Evolutionary conservation across 805 yeast species (phyloP), one percentile per base, ranked within the genome.

Genomic region (Nakazawaea ernobii): DNA sequence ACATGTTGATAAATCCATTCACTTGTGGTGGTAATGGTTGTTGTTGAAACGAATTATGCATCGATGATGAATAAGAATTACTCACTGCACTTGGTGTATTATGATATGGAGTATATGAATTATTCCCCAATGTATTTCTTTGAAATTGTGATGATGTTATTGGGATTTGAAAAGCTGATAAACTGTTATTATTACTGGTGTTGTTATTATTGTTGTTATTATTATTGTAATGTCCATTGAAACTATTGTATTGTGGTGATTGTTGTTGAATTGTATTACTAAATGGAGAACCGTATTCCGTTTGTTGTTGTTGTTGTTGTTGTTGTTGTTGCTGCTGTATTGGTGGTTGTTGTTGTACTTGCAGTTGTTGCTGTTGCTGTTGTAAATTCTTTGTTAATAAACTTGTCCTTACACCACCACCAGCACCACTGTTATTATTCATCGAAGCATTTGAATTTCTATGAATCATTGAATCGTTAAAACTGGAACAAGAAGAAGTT

Each of bases 81-180:
- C 77, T 69, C 3, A 75, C 69, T n/a, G 63, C 74, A 42, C 67
- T 68, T 5, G 79, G 80, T 3, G 78, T 69, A 55, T 74, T 71
- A 55, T 73, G 77, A 46, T 54, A 63, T 42, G 75, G 66, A 38
- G 64, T 58, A 51, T 53, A 65, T 14, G 66, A 58, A 40, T 57
- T 57, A 8, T 53, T 52, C 4, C 52, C 43, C 11, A 54, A 56
- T 13, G 58, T 53, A 17, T 55, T 51, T 14, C 54, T 58, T 37
- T 51, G 46, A 48, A 61, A 61, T 41, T 59, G 64, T 6, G 56
- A 53, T 6, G 67, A 63, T 2, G 66, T 61, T 27, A 35, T 37
- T 15, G 52, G 45, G 37, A 46, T 40, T 27, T 44, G 50, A 28
- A 42, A 42, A 24, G 44, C 37, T 35, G 49, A 36, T 32, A 39